A percentile compares a stretch with the other conserved stretches of the same genome.
These are phyloP conservation scores for Aspergillus haitiensis DNA, from an alignment of 495 filamentous ascomycete species.

Conservation along the genomic window DNA sequence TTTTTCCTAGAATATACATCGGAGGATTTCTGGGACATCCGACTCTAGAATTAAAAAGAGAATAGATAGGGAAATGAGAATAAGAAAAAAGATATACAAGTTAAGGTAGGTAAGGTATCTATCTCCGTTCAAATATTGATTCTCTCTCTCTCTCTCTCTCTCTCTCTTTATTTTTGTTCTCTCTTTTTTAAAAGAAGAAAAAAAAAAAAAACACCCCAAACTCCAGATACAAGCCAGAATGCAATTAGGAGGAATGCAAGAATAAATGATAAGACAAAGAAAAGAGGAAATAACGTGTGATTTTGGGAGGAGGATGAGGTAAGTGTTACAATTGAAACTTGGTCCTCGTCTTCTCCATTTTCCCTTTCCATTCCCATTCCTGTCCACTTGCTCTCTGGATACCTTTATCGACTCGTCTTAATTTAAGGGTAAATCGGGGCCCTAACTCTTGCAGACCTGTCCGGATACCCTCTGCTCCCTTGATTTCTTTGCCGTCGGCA, in stretches of 20 bases:
- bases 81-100: too few relatives aligned
- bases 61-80: too few relatives aligned
- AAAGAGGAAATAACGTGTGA: conserved; percentile 10
- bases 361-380: conserved; percentile 93
- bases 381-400: conserved; percentile 78
- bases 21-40: too few relatives aligned
- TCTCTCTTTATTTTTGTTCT: background rate
- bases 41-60: too few relatives aligned
- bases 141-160: too few relatives aligned
- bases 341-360: conserved; percentile 90
- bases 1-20: too few relatives aligned
- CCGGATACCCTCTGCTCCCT: conserved; percentile 77
- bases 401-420: conserved; percentile 87
- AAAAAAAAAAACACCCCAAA: conserved; percentile 5
- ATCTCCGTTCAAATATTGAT: too few relatives aligned
- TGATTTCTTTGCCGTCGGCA: conserved; percentile 81
- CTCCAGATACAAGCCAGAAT: background rate
- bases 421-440: conserved; percentile 80
- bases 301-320: background rate
- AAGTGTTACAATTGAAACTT: conserved; percentile 76
- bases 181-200: too few relatives aligned
- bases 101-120: too few relatives aligned
- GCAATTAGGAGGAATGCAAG: background rate
- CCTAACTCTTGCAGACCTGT: conserved; percentile 85
- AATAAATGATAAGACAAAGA: conserved; percentile 12